Percentiles rank a stretch among this genome's conserved stretches.
These are phyloP conservation scores for Podospora pseudopauciseta DNA, from an alignment of 495 filamentous ascomycete genomes.

Conservation along the genomic window DNA sequence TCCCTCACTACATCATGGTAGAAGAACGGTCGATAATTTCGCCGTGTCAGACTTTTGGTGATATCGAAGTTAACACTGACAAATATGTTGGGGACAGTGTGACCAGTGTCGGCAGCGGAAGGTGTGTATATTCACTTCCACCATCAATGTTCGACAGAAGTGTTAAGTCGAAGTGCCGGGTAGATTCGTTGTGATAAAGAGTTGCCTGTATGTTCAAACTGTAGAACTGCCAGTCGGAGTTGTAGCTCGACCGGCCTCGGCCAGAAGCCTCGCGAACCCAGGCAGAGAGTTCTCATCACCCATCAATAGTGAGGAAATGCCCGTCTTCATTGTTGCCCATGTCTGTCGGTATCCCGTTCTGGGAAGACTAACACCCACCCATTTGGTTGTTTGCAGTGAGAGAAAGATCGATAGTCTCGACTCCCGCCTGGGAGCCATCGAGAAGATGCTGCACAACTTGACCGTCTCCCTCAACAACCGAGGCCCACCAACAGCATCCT, in stretches of 20 bases:
- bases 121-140: slow-evolving; percentile 15
- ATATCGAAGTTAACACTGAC: neutral
- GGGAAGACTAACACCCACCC: neutral
- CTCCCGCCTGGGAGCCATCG: slow-evolving; percentile 58
- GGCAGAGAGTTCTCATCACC: slow-evolving; percentile 63
- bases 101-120: slow-evolving; percentile 36
- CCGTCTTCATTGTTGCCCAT: neutral
- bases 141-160: neutral
- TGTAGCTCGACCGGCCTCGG: slow-evolving; percentile 59
- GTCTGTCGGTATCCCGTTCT: too few relatives aligned
- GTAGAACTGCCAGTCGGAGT: slow-evolving; percentile 52
- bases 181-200: slow-evolving; percentile 68
- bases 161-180: neutral
- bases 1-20: neutral
- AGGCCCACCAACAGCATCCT: slow-evolving; percentile 3
- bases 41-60: neutral
- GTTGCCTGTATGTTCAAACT: slow-evolving; percentile 59
- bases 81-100: slow-evolving; percentile 19
- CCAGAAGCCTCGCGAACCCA: slow-evolving; percentile 55
- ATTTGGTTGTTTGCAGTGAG: slow-evolving; percentile 44
- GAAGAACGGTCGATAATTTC: neutral
- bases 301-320: slow-evolving; percentile 57
- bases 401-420: slow-evolving; percentile 66
- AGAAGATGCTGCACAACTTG: slow-evolving; percentile 46
- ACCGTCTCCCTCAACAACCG: slow-evolving; percentile 26